Conservation (phyloP, 768 basidiomycete genomes). For the Sistotremastrum niveocremeum region DNA sequence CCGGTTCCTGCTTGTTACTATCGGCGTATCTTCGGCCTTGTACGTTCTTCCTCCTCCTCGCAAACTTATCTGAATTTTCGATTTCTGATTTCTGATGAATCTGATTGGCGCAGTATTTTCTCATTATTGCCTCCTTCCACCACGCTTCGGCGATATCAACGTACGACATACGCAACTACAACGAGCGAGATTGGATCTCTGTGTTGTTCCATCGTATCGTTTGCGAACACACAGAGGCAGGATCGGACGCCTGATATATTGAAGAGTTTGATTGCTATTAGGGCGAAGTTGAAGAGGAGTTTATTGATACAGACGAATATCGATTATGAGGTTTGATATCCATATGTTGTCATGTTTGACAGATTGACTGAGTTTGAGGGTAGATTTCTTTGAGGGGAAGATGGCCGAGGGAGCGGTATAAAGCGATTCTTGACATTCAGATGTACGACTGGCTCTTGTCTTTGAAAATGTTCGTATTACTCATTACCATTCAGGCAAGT, state of each 20-base stretch:
- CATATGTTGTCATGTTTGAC: no score
- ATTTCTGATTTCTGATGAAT: slow-evolving; percentile 2
- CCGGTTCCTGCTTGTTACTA: slow-evolving; percentile 55
- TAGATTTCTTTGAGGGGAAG: slow-evolving; percentile 64
- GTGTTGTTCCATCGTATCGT: slow-evolving; percentile 67
- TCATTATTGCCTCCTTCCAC: slow-evolving; percentile 64
- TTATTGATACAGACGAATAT: slow-evolving; percentile 42
- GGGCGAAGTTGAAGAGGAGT: slow-evolving; percentile 57
- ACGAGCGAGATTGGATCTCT: slow-evolving; percentile 52
- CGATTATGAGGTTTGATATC: slow-evolving; percentile 64
- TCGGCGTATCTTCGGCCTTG: slow-evolving; percentile 71
- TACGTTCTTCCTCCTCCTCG: slow-evolving; percentile 23
- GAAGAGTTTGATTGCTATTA: slow-evolving; percentile 56
- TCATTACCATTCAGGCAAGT: slow-evolving; percentile 37
- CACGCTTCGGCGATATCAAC: slow-evolving; percentile 62
- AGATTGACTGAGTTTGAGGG: no score
- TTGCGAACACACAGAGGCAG: slow-evolving; percentile 38
- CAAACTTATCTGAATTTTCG: no score
- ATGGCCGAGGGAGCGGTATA: slow-evolving; percentile 75
- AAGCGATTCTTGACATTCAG: slow-evolving; percentile 52
- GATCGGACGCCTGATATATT: slow-evolving; percentile 41
- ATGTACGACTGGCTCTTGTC: slow-evolving; percentile 28
- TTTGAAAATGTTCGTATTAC: neutral
- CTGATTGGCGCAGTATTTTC: slow-evolving; percentile 31
- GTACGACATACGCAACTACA: slow-evolving; percentile 54